These are phyloP conservation scores for Penicillium paxilli DNA, from an alignment of 495 filamentous ascomycete genomes.

Conservation along the genomic window DNA sequence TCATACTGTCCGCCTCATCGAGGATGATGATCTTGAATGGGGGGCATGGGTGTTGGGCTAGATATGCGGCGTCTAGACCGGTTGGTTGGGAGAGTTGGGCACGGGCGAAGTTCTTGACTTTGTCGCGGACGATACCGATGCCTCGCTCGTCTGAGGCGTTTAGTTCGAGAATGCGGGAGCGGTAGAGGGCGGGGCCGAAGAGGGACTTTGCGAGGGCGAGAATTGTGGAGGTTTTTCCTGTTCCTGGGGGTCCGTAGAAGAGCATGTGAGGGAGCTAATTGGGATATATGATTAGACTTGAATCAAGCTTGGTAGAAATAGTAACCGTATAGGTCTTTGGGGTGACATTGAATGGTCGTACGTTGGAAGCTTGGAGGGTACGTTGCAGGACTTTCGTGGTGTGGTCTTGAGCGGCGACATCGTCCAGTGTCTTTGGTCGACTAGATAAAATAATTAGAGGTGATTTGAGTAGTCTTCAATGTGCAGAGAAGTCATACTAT, in stretches of 20 bases:
- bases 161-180: slow-evolving; percentile 91
- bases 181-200: slow-evolving; percentile 92
- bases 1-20: slow-evolving; percentile 98
- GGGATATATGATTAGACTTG: neutral
- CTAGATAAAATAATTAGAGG: slow-evolving; percentile 44
- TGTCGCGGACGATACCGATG: slow-evolving; percentile 95
- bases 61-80: slow-evolving; percentile 59
- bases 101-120: slow-evolving; percentile 96
- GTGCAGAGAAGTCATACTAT: slow-evolving; percentile 67
- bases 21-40: slow-evolving; percentile 98
- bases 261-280: slow-evolving; percentile 94
- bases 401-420: slow-evolving; percentile 98
- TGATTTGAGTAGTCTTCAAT: neutral
- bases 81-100: slow-evolving; percentile 87
- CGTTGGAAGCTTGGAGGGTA: slow-evolving; percentile 92
- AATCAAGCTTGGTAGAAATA: neutral
- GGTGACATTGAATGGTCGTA: slow-evolving; percentile 32
- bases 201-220: slow-evolving; percentile 95
- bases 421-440: slow-evolving; percentile 86
- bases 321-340: too few species aligned
- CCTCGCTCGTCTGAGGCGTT: slow-evolving; percentile 99
- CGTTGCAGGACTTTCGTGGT: slow-evolving; percentile 89
- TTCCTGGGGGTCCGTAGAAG: slow-evolving; percentile 97
- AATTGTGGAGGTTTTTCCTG: slow-evolving; percentile 98
- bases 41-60: slow-evolving; percentile 82